Conservation (phyloP, 441 rosid species). For the Populus hybrid region DNA sequence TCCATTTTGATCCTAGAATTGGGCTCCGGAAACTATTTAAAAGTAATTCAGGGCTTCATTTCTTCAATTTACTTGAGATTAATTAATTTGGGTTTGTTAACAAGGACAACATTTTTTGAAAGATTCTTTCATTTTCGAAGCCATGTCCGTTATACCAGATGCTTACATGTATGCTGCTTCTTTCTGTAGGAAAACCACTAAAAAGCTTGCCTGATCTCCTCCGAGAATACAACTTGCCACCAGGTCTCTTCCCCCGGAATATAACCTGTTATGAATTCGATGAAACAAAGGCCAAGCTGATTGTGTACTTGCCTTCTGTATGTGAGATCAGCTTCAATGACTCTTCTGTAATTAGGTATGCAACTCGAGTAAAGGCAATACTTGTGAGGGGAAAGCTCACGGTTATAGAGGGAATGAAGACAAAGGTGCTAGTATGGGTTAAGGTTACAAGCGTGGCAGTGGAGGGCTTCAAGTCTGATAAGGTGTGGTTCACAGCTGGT, state of each 20-base stretch:
- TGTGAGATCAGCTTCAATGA: slow-evolving; percentile 88
- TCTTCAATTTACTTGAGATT: neutral
- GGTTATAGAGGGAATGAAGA: slow-evolving; percentile 92
- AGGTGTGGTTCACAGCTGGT: slow-evolving; percentile 93
- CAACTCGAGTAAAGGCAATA: slow-evolving; percentile 74
- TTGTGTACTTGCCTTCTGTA: slow-evolving; percentile 64
- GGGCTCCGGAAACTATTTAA: neutral
- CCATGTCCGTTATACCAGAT: neutral
- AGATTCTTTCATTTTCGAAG: neutral
- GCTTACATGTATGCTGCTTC: neutral
- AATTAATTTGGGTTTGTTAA: neutral
- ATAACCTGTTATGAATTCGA: slow-evolving; percentile 84
- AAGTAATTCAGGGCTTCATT: neutral
- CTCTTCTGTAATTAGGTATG: slow-evolving; percentile 73
- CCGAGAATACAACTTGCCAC: slow-evolving; percentile 76
- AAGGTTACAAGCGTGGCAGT: slow-evolving; percentile 72
- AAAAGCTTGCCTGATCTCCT: slow-evolving; percentile 81
- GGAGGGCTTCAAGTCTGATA: slow-evolving; percentile 79
- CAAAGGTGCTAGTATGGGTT: slow-evolving; percentile 89
- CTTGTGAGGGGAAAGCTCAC: slow-evolving; percentile 73
- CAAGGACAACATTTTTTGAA: neutral
- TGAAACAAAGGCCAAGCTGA: slow-evolving; percentile 70
- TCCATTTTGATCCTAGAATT: neutral
- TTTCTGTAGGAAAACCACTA: slow-evolving; percentile 51
- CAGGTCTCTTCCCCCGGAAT: slow-evolving; percentile 89